These are phyloP conservation scores for Penicillium waksmanii DNA, from an alignment of 495 filamentous ascomycete genomes.

Conservation along the genomic window DNA sequence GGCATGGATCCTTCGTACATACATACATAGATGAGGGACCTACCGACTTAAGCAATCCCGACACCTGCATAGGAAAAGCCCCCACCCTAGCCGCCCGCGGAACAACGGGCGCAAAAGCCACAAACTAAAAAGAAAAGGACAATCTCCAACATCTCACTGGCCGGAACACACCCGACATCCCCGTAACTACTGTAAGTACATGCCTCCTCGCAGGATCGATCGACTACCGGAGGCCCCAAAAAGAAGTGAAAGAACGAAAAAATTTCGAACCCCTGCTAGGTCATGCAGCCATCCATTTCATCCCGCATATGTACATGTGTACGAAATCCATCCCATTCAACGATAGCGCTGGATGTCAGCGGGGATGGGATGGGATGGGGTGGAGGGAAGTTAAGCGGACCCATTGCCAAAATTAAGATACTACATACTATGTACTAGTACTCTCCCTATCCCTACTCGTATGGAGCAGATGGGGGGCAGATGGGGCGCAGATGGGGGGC, in stretches of 20 bases:
- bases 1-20: not conserved
- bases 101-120: constrained; percentile 1
- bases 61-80: not conserved
- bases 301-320: not conserved
- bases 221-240: not conserved
- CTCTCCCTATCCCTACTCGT: too few relatives aligned
- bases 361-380: too few relatives aligned
- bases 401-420: constrained; percentile 3
- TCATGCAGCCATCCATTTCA: not conserved
- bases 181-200: not conserved
- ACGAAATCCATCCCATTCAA: too few relatives aligned
- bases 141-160: not conserved
- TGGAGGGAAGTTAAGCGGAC: not conserved
- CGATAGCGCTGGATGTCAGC: too few relatives aligned
- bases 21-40: not conserved
- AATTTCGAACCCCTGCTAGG: not conserved
- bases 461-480: too few relatives aligned
- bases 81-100: constrained; percentile 4
- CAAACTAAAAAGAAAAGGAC: not conserved
- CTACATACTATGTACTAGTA: not conserved
- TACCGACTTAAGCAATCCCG: constrained; percentile 3
- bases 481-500: not conserved
- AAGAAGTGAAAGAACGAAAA: not conserved
- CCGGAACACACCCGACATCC: not conserved
- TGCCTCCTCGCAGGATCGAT: not conserved